A percentile compares a stretch with the other conserved stretches of the same genome.
Evolutionary conservation across 768 basidiomycete species (phyloP).

Genomic region (Ephemerocybe angulata): DNA sequence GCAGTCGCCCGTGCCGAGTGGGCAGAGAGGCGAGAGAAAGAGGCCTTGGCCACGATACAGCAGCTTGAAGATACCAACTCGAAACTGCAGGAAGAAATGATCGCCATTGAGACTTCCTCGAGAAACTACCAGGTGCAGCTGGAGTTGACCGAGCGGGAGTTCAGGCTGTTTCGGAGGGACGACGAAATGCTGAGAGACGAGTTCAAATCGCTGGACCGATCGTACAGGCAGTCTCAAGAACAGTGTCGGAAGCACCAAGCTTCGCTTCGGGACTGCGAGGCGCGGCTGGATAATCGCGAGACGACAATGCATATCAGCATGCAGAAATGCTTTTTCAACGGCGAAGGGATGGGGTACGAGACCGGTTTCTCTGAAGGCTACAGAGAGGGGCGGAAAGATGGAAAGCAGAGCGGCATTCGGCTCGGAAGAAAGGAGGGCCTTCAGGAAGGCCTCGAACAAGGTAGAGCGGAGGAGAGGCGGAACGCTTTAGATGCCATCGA

Average conservation of each 20-base stretch:
- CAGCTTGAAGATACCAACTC: conserved; percentile 40
- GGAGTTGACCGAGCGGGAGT: conserved; percentile 44
- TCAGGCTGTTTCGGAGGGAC: conserved; percentile 33
- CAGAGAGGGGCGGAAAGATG: conserved; percentile 39
- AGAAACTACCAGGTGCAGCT: conserved; percentile 45
- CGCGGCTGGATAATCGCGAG: conserved; percentile 38
- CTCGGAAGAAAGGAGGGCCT: conserved; percentile 40
- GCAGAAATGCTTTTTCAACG: conserved; percentile 42
- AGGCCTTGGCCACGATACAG: conserved; percentile 34
- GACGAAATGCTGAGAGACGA: conserved; percentile 32
- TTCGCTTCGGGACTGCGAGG: conserved; percentile 43
- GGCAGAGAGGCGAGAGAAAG: conserved; percentile 47
- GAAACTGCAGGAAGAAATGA: conserved; percentile 28
- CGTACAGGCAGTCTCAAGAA: conserved; percentile 38
- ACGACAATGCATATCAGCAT: conserved; percentile 39
- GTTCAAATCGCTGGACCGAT: conserved; percentile 38
- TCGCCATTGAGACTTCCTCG: conserved; percentile 34
- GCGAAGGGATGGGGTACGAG: conserved; percentile 42
- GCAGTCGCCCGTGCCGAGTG: conserved; percentile 47
- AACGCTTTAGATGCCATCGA: conserved; percentile 59
- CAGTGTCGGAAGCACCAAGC: conserved; percentile 39
- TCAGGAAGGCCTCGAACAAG: conserved; percentile 39
- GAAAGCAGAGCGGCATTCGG: conserved; percentile 37
- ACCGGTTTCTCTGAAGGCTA: conserved; percentile 46
- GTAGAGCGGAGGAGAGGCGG: conserved; percentile 47